Evolutionary conservation across 805 yeast species (phyloP), one percentile per base, ranked within the genome.

Genomic region (Candida orba): DNA sequence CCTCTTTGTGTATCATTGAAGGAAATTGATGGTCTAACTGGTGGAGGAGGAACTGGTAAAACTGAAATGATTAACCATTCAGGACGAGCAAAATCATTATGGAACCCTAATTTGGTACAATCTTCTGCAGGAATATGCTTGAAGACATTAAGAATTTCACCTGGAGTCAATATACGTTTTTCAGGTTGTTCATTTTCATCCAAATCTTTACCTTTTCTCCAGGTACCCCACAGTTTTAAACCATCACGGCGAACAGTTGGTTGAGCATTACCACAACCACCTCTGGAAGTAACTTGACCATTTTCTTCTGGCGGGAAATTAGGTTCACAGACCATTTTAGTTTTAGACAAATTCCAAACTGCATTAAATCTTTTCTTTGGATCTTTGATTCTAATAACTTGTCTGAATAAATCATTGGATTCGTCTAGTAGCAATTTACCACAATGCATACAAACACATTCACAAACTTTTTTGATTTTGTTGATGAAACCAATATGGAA

Each of bases 11-110:
- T 87, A 62, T 93, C 99, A 54, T 93, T 93, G 58, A 93, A 90
- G 2, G 99, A 96, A 69, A 93, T 93, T 22, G 96, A 86, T 10
- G 99, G 99, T 65, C 99, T 83, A 30, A 93, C 99, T 31, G 97
- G 98, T 49, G 99, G 99, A 41, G 99, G 99, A 36, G 99, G 99
- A 17, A 93, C 99, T 1, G 99, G 99, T 57, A 93, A 72, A n/a
- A 93, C 98, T 2, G 98, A 89, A 53, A 93, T 78, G 48, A 93
- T 75, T 81, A 93, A 79, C 99, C 99, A 93, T 68, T 93, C 99
- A 3, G 99, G 99, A 57, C 99, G 82, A 2, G 99, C 93, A 58
- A 87, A 93, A 61, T 93, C 97, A 62, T 89, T 95, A 60, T 85
- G 87, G 67, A 93, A 83, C 6, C 99, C 99, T 48, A 93, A 63